Conservation (phyloP, 768 basidiomycete species). For the Mycena belliarum region DNA sequence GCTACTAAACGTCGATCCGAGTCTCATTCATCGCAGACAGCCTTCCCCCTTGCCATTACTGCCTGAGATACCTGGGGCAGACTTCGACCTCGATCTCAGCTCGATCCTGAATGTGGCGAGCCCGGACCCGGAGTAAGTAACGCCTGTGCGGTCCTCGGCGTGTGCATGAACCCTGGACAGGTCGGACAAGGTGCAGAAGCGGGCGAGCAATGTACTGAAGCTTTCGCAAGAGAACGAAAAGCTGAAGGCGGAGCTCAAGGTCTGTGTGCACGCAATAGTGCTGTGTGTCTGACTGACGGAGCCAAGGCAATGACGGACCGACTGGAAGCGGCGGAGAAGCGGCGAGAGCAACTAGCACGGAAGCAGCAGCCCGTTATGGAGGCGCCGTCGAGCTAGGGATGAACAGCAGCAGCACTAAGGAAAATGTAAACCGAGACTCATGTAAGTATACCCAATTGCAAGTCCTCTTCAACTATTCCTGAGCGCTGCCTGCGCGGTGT, state of each 20-base stretch:
- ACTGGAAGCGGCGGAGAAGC: slow-evolving; percentile 72
- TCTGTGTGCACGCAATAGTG: background rate
- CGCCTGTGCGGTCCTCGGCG: slow-evolving; percentile 23
- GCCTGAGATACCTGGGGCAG: slow-evolving; percentile 58
- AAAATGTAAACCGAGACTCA: slow-evolving; percentile 10
- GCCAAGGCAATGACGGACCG: slow-evolving; percentile 64
- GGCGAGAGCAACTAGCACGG: slow-evolving; percentile 47
- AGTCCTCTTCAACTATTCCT: no score
- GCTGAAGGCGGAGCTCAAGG: slow-evolving; percentile 67
- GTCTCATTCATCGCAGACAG: slow-evolving; percentile 22
- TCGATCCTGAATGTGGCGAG: slow-evolving; percentile 39
- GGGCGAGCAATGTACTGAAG: slow-evolving; percentile 76
- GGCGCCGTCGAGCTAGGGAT: slow-evolving; percentile 28
- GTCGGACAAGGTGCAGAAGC: slow-evolving; percentile 59
- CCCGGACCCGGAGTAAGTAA: slow-evolving; percentile 47
- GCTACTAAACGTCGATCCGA: background rate
- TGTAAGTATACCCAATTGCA: background rate
- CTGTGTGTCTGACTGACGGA: background rate
- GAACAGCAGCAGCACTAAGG: background rate
- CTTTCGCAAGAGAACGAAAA: slow-evolving; percentile 79
- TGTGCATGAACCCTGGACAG: slow-evolving; percentile 33
- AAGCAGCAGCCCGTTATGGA: slow-evolving; percentile 36
- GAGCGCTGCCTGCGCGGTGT: no score
- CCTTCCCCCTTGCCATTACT: slow-evolving; percentile 29
- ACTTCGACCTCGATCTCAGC: slow-evolving; percentile 43